These are phyloP conservation scores for Verruconis gallopava DNA, from an alignment of 2,329 filamentous ascomycete species.

Conservation along the genomic window DNA sequence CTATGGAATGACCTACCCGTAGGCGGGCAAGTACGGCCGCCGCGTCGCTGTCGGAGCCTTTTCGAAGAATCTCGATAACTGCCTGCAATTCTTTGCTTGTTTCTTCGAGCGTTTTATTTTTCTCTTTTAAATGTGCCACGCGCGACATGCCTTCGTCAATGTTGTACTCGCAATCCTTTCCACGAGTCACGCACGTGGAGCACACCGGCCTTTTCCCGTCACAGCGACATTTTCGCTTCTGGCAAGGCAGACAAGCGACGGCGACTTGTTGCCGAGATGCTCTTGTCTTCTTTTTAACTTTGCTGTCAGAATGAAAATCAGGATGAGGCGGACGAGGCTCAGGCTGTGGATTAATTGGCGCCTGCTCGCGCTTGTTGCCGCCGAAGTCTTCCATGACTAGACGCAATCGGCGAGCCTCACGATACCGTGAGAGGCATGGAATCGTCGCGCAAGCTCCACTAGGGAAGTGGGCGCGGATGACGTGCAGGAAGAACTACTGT, in stretches of 20 bases:
- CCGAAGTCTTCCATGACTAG: no score
- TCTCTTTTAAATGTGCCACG: conserved; percentile 1
- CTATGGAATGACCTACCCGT: not conserved
- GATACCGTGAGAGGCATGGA: no score
- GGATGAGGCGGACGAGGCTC: no score
- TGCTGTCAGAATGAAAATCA: not conserved
- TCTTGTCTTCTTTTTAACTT: not conserved
- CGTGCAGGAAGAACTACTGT: no score
- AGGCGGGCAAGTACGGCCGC: not conserved
- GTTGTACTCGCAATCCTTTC: not conserved
- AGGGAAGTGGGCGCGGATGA: no score
- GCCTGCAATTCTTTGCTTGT: not conserved
- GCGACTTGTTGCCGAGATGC: not conserved
- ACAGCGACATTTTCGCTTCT: not conserved
- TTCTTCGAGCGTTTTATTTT: not conserved
- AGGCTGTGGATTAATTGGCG: no score
- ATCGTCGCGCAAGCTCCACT: no score
- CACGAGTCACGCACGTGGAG: not conserved
- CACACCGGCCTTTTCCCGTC: not conserved
- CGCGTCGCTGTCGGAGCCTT: not conserved
- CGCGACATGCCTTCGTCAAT: not conserved
- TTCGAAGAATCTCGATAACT: not conserved
- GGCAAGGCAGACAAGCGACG: not conserved
- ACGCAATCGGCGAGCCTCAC: no score
- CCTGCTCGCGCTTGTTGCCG: no score